Evolutionary conservation across 805 yeast species (phyloP).

Genomic region (Maudiozyma saulgeensis): DNA sequence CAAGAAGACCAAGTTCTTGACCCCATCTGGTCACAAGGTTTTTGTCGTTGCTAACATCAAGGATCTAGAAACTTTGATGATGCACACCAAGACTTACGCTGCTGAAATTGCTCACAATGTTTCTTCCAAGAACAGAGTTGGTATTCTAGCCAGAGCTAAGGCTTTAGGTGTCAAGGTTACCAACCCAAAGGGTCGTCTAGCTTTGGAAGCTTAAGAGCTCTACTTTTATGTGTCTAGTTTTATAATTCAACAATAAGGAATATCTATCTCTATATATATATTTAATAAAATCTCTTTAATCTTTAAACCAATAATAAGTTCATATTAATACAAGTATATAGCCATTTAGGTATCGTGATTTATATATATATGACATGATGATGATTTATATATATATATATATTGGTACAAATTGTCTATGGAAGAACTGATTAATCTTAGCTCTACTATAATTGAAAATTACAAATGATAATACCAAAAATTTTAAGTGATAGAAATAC

Average conservation of each 20-base stretch:
- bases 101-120: slow-evolving; percentile 99
- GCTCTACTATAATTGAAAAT: too few species aligned
- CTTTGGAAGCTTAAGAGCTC: slow-evolving; percentile 82
- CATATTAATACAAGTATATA: too few species aligned
- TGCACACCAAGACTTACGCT: slow-evolving; percentile 98
- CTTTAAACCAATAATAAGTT: neutral
- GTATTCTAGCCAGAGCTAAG: slow-evolving; percentile 92
- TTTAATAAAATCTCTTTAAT: slow-evolving; percentile 4
- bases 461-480: too few species aligned
- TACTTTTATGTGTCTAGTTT: slow-evolving; percentile 3
- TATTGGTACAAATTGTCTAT: too few species aligned
- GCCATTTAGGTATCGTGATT: too few species aligned
- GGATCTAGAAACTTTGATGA: slow-evolving; percentile 89
- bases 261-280: slow-evolving; percentile 5
- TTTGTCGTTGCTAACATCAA: slow-evolving; percentile 85
- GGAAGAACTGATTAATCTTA: too few species aligned
- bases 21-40: slow-evolving; percentile 97
- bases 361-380: too few species aligned
- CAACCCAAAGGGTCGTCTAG: slow-evolving; percentile 97
- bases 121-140: slow-evolving; percentile 97
- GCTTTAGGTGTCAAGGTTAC: slow-evolving; percentile 97
- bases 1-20: slow-evolving; percentile 94
- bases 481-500: too few species aligned
- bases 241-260: slow-evolving; percentile 3
- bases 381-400: too few species aligned